A percentile compares a stretch with the other conserved stretches of the same genome.
These are phyloP conservation scores for Colletotrichum sp. DNA, from an alignment of 2,329 filamentous ascomycete species.

Conservation along the genomic window DNA sequence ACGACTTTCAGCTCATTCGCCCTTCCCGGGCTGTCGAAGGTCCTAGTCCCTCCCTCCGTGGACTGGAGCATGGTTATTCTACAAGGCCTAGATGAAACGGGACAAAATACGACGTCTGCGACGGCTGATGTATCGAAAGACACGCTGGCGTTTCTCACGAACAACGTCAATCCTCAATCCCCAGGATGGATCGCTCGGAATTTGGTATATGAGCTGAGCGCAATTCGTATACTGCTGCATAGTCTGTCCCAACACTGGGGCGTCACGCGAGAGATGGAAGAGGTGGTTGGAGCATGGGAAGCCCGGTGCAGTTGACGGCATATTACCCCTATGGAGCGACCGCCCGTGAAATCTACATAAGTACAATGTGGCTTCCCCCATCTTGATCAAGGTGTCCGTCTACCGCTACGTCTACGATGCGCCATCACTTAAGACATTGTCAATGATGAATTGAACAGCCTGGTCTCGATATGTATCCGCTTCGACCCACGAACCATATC, in stretches of 20 bases:
- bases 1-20: background rate
- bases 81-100: background rate
- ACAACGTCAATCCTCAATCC: background rate
- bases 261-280: background rate
- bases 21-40: background rate
- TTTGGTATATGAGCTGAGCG: background rate
- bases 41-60: background rate
- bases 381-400: no score
- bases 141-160: background rate
- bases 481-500: slow-evolving; percentile 49
- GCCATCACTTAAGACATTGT: background rate
- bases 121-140: background rate
- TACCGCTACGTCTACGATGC: background rate
- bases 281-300: background rate
- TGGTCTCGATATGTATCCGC: slow-evolving; percentile 48
- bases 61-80: background rate
- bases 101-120: background rate
- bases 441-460: slow-evolving; percentile 37
- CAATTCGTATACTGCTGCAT: background rate
- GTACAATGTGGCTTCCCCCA: no score
- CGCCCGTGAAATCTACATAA: no score
- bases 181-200: background rate
- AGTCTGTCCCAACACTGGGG: background rate
- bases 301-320: background rate
- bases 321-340: fast-evolving